Conservation (phyloP, 305 asterid species). For the Rubia balearica region DNA sequence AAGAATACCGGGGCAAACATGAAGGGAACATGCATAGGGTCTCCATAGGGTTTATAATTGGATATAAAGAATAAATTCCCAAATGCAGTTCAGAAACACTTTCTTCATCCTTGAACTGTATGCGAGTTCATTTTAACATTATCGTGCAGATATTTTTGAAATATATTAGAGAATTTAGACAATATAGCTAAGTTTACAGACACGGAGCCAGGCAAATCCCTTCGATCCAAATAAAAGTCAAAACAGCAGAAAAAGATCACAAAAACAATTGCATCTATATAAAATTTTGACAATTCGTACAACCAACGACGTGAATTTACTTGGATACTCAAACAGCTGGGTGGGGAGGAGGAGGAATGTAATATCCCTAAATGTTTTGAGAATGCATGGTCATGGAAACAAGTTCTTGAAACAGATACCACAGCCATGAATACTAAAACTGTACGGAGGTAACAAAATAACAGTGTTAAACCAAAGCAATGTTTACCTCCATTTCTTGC, state of each 20-base stretch:
- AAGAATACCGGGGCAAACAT: neutral
- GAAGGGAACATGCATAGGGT: neutral
- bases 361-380: neutral
- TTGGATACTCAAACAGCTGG: neutral
- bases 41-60: neutral
- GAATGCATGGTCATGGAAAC: conserved; percentile 1
- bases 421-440: neutral
- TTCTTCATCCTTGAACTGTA: neutral
- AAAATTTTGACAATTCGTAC: neutral
- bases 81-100: neutral
- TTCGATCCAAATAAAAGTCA: conserved; percentile 2
- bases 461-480: neutral
- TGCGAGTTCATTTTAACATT: neutral
- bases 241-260: neutral
- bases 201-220: neutral
- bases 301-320: neutral
- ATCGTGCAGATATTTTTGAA: neutral
- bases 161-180: neutral
- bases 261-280: neutral
- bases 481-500: conserved; percentile 72
- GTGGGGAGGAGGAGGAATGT: too few relatives aligned
- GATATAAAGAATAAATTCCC: neutral
- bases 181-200: neutral
- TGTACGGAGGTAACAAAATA: neutral
- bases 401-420: neutral